Conservation (phyloP, 2,329 filamentous ascomycete species). For the Diplodia corticola region DNA sequence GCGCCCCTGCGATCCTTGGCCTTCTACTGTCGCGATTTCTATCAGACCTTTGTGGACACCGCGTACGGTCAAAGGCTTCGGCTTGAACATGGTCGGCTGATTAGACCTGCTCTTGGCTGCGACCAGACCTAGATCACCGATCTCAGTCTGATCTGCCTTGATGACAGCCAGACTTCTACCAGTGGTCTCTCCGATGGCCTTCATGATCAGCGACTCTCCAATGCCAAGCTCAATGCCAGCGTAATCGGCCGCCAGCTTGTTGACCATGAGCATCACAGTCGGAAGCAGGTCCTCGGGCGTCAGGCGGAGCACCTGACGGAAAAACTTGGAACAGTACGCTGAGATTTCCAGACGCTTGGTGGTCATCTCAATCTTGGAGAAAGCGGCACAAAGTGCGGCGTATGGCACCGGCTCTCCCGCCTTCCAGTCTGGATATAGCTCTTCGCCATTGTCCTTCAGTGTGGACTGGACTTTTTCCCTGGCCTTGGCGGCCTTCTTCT, state of each 20-base stretch:
- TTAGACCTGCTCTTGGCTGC: constrained; percentile 94
- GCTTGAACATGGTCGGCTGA: constrained; percentile 98
- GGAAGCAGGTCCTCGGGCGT: constrained; percentile 85
- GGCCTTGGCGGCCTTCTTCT: constrained; percentile 61
- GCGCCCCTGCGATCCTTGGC: constrained; percentile 81
- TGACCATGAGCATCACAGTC: constrained; percentile 93
- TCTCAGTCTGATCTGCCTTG: constrained; percentile 93
- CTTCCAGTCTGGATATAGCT: constrained; percentile 95
- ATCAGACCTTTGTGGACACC: constrained; percentile 88
- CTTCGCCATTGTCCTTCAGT: constrained; percentile 66
- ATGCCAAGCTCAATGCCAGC: constrained; percentile 97
- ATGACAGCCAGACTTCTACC: constrained; percentile 85
- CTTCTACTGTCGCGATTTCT: constrained; percentile 81
- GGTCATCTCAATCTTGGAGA: constrained; percentile 92
- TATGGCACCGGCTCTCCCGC: constrained; percentile 87
- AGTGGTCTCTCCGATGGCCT: constrained; percentile 92
- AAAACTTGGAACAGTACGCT: constrained; percentile 84
- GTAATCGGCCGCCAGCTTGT: constrained; percentile 96
- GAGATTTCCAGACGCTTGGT: constrained; percentile 87
- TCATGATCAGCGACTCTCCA: constrained; percentile 97
- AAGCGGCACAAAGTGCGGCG: constrained; percentile 89
- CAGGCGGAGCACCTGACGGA: constrained; percentile 89
- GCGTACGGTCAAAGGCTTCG: constrained; percentile 81
- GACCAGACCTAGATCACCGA: constrained; percentile 91
- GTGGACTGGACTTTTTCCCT: constrained; percentile 79